These are phyloP conservation scores for Dorcoceras hygrometricum DNA, from an alignment of 257 asterid genomes.

Conservation along the genomic window DNA sequence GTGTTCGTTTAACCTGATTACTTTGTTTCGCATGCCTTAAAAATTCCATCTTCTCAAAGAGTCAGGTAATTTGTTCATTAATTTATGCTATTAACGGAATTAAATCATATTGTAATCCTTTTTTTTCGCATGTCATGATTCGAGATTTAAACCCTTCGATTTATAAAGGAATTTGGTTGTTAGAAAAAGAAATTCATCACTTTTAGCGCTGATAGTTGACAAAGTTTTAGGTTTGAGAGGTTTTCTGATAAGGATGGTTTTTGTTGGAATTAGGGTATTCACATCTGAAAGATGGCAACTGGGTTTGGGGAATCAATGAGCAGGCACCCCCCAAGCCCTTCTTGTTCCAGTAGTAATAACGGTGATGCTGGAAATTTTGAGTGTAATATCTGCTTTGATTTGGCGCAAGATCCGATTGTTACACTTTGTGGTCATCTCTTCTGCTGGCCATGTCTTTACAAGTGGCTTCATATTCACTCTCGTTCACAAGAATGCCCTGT, in stretches of 20 bases:
- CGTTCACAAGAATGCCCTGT: constrained; percentile 36
- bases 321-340: constrained; percentile 43
- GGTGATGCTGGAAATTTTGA: constrained; percentile 45
- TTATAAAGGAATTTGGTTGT: not conserved
- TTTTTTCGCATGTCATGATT: not conserved
- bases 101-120: not conserved
- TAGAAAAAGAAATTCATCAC: too few species aligned
- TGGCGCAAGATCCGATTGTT: constrained; percentile 45
- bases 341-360: constrained; percentile 40
- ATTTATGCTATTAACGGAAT: constrained; percentile 2
- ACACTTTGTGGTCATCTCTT: constrained; percentile 48
- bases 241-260: not conserved
- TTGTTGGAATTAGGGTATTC: constrained; percentile 22
- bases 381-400: constrained; percentile 46
- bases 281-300: constrained; percentile 38
- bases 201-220: not conserved
- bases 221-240: not conserved
- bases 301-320: constrained; percentile 61
- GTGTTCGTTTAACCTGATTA: not conserved
- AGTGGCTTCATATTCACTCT: constrained; percentile 27
- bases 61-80: not conserved
- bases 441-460: constrained; percentile 49
- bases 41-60: not conserved
- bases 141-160: not conserved
- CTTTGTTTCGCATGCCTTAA: not conserved